These are phyloP conservation scores for Starmerella floris DNA, from an alignment of 805 yeast species.

Conservation along the genomic window DNA sequence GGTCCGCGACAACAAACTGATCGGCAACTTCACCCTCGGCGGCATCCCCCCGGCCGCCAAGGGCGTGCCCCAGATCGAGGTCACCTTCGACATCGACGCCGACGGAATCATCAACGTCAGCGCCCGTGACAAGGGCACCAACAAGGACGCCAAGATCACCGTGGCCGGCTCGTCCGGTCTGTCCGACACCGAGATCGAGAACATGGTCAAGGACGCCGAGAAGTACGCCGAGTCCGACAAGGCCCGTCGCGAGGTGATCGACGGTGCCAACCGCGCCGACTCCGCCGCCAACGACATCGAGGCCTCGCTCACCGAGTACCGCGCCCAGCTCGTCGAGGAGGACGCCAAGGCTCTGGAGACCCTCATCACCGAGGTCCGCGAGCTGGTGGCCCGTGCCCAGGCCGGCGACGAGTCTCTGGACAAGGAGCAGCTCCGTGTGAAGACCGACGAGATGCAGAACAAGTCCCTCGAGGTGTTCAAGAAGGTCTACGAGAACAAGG, in stretches of 20 bases:
- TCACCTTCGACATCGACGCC: conserved; percentile 90
- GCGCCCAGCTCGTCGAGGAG: conserved; percentile 46
- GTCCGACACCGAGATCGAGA: conserved; percentile 78
- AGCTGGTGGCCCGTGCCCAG: conserved; percentile 58
- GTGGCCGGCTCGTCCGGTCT: conserved; percentile 94
- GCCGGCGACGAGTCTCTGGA: conserved; percentile 46
- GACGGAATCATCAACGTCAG: conserved; percentile 94
- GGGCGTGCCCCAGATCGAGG: conserved; percentile 91
- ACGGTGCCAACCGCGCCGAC: conserved; percentile 74
- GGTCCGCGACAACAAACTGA: conserved; percentile 92
- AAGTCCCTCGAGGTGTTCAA: conserved; percentile 72
- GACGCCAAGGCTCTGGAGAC: conserved; percentile 44
- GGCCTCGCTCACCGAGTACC: conserved; percentile 65
- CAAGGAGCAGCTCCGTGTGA: conserved; percentile 53
- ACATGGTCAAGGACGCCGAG: conserved; percentile 84
- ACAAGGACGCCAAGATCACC: conserved; percentile 87
- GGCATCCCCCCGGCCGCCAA: conserved; percentile 94
- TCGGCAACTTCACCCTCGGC: conserved; percentile 89
- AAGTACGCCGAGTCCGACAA: conserved; percentile 77
- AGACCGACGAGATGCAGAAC: conserved; percentile 73
- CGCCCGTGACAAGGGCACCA: conserved; percentile 86
- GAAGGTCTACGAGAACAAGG: conserved; percentile 46
- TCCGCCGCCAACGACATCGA: conserved; percentile 80
- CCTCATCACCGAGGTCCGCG: conserved; percentile 53
- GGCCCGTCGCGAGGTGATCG: conserved; percentile 72